These are phyloP conservation scores for Endogone sp. DNA, from an alignment of 192 early-diverging fungal species.

Conservation along the genomic window DNA sequence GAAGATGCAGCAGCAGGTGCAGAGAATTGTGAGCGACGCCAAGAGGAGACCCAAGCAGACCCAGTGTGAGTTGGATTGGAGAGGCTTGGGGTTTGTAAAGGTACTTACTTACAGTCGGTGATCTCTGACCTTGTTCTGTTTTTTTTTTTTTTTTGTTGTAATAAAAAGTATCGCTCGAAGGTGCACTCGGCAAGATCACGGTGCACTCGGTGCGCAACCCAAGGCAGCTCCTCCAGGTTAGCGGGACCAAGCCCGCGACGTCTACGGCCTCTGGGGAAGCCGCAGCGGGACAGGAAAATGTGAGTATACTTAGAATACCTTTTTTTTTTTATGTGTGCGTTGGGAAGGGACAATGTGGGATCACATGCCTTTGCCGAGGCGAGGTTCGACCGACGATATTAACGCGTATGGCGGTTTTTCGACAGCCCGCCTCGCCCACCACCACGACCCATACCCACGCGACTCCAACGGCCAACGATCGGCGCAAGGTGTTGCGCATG, in stretches of 20 bases:
- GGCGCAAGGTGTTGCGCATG: constrained; percentile 50
- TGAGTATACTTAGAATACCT: too few species aligned
- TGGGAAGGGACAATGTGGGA: too few species aligned
- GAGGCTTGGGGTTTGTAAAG: too few species aligned
- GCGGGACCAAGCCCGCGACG: constrained; percentile 24
- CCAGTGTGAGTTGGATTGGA: constrained; percentile 61
- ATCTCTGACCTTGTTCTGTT: not conserved
- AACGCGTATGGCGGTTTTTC: too few species aligned
- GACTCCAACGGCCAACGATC: constrained; percentile 13
- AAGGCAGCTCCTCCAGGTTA: constrained; percentile 75
- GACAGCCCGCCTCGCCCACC: not conserved
- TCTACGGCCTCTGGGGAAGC: not conserved
- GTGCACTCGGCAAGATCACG: constrained; percentile 93
- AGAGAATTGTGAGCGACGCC: constrained; percentile 92
- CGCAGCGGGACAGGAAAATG: not conserved
- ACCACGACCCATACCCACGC: not conserved
- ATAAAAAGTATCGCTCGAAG: constrained; percentile 77
- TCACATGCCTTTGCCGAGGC: too few species aligned
- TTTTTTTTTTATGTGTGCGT: not conserved
- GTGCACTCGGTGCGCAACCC: constrained; percentile 87
- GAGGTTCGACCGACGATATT: too few species aligned
- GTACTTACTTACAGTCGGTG: too few species aligned
- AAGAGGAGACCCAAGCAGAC: constrained; percentile 82
- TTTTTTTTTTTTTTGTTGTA: constrained; percentile 3
- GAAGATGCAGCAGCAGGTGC: constrained; percentile 92